Conservation (phyloP, 257 asterid species). For the Paraleonurus japonicus region DNA sequence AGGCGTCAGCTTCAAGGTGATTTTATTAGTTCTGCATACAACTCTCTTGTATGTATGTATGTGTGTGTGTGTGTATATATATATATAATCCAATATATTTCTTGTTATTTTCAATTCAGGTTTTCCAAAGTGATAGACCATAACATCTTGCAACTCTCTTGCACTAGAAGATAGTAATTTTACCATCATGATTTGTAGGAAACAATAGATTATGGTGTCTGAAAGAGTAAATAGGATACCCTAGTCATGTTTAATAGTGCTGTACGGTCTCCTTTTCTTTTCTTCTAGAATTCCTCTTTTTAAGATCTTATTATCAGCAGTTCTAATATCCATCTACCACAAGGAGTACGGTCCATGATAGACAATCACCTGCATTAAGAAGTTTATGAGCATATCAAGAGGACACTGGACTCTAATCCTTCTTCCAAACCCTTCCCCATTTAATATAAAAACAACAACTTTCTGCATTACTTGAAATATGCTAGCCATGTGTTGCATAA, state of each 20-base stretch:
- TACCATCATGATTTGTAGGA: neutral
- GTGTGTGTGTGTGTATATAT: too few relatives aligned
- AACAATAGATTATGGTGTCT: neutral
- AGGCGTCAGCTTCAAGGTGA: constrained; percentile 98
- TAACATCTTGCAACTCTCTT: neutral
- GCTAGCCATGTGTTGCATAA: neutral
- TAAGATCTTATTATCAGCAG: neutral
- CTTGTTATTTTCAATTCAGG: neutral
- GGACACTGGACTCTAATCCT: neutral
- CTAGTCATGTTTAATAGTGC: neutral
- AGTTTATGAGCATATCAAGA: neutral
- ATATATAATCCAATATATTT: neutral
- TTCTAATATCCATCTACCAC: neutral
- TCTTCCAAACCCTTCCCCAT: constrained; percentile 1
- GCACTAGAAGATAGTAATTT: neutral
- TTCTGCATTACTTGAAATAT: neutral
- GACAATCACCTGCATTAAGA: neutral
- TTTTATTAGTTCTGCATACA: constrained; percentile 23
- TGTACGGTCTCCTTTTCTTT: neutral
- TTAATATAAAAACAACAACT: neutral
- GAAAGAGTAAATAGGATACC: neutral
- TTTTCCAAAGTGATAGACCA: neutral
- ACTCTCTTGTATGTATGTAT: too few relatives aligned
- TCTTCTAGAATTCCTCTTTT: neutral
- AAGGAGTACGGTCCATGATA: neutral